Conservation (phyloP, 2,329 filamentous ascomycete genomes). For the Ilyonectria destructans region DNA sequence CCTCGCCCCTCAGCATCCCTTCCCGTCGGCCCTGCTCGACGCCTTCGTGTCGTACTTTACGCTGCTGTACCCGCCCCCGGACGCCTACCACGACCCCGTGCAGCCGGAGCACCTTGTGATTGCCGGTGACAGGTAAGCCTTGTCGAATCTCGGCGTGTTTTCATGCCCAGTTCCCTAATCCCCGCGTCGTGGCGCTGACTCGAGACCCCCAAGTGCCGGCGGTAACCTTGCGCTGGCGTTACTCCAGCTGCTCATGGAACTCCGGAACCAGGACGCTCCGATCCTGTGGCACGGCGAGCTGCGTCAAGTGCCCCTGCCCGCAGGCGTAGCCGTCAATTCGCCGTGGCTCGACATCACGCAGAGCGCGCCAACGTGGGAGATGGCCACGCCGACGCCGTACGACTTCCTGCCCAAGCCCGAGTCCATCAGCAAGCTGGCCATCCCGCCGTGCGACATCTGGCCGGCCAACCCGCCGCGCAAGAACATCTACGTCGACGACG, state of each 20-base stretch:
- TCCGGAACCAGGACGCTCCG: constrained; percentile 63
- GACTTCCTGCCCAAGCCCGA: constrained; percentile 68
- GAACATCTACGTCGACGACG: constrained; percentile 70
- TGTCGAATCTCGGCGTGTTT: constrained; percentile 7
- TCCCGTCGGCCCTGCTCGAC: constrained; percentile 83
- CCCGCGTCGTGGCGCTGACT: constrained; percentile 31
- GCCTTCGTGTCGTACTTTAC: constrained; percentile 81
- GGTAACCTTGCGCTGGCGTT: constrained; percentile 80
- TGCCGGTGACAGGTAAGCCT: constrained; percentile 75
- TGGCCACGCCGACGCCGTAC: constrained; percentile 48
- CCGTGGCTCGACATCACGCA: constrained; percentile 83
- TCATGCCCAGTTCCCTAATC: background rate
- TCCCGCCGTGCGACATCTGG: constrained; percentile 69
- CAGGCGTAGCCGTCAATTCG: constrained; percentile 73
- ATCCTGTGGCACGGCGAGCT: constrained; percentile 74
- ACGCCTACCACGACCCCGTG: constrained; percentile 77
- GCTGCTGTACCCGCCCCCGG: constrained; percentile 80
- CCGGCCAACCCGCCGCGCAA: constrained; percentile 69
- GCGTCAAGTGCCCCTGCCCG: constrained; percentile 76
- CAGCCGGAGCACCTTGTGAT: constrained; percentile 78
- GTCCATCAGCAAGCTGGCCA: constrained; percentile 46
- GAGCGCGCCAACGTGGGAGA: constrained; percentile 58
- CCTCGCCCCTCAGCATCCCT: constrained; percentile 81
- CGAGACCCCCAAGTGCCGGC: constrained; percentile 70
- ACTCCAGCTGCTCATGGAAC: constrained; percentile 78